A percentile compares a stretch with the other conserved stretches of the same genome.
These are phyloP conservation scores for Sphaerulina populicola DNA, from an alignment of 2,329 filamentous ascomycete species.

Conservation along the genomic window DNA sequence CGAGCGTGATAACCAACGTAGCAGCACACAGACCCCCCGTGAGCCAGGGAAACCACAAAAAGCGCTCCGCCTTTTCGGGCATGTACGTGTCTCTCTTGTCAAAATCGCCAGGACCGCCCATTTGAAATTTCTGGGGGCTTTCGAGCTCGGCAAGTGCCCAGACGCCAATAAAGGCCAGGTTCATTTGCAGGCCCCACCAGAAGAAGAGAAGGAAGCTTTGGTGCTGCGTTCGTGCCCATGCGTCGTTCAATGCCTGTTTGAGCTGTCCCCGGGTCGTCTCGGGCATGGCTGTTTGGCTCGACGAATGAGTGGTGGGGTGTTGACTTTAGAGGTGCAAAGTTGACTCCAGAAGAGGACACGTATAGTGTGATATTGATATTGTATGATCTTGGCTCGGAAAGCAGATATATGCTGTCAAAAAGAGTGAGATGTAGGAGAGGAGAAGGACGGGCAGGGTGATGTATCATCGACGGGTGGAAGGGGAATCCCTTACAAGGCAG, in stretches of 20 bases:
- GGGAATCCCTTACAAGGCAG: no score
- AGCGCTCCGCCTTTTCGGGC: neutral
- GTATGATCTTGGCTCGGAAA: no score
- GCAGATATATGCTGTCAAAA: no score
- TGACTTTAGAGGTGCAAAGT: neutral
- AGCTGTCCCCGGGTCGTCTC: neutral
- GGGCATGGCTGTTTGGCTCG: neutral
- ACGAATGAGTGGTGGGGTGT: neutral
- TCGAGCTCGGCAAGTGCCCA: neutral
- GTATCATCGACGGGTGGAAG: no score
- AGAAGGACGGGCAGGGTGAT: no score
- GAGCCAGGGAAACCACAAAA: slow-evolving; percentile 4
- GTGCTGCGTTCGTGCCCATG: neutral
- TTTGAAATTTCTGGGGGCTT: slow-evolving; percentile 2
- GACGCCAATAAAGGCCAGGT: neutral
- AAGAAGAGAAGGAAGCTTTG: slow-evolving; percentile 5
- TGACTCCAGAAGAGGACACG: no score
- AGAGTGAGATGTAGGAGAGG: no score
- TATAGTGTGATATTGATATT: no score
- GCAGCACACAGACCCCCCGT: neutral
- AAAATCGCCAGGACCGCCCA: slow-evolving; percentile 3
- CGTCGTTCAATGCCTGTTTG: neutral
- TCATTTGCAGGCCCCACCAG: slow-evolving; percentile 4
- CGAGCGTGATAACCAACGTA: slow-evolving; percentile 3
- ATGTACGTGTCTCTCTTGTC: slow-evolving; percentile 1